phyloP scores from a whole-genome alignment of 768 basidiomycete species.

The Kwoniella mangroviensis region DNA sequence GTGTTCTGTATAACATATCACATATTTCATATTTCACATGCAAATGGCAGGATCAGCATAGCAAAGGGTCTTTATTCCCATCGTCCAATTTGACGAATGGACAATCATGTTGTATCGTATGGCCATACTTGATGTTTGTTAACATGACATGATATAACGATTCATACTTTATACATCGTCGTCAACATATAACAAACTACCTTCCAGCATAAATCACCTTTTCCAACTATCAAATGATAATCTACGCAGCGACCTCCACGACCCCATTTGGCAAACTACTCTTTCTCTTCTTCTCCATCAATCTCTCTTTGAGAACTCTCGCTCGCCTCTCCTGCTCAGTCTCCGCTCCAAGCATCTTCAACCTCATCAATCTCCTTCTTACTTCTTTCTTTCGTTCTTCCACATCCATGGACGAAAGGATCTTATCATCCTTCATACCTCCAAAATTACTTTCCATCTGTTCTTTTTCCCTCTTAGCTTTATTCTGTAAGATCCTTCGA shows the following conservation, averaged over 20 bases:
- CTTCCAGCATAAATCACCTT: no score
- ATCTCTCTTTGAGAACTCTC: constrained; percentile 46
- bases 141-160: no score
- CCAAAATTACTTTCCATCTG: constrained; percentile 24
- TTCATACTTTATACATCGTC: no score
- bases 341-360: constrained; percentile 51
- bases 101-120: no score
- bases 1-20: no score
- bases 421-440: constrained; percentile 27
- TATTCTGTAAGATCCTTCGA: constrained; percentile 29
- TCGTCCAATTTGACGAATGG: no score
- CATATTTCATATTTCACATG: no score
- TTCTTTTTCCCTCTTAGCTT: constrained; percentile 28
- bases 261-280: neutral
- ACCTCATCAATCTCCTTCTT: constrained; percentile 44
- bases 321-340: constrained; percentile 41
- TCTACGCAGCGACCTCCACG: constrained; percentile 1
- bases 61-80: no score
- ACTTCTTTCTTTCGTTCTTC: constrained; percentile 39
- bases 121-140: no score
- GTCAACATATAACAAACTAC: no score
- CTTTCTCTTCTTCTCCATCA: constrained; percentile 36
- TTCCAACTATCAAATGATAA: no score
- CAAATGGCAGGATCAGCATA: no score
- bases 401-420: constrained; percentile 35